Percentiles rank a stretch among this genome's conserved stretches.
Conservation (phyloP, 2,329 filamentous ascomycete species). For the Fusarium mexicanum region DNA sequence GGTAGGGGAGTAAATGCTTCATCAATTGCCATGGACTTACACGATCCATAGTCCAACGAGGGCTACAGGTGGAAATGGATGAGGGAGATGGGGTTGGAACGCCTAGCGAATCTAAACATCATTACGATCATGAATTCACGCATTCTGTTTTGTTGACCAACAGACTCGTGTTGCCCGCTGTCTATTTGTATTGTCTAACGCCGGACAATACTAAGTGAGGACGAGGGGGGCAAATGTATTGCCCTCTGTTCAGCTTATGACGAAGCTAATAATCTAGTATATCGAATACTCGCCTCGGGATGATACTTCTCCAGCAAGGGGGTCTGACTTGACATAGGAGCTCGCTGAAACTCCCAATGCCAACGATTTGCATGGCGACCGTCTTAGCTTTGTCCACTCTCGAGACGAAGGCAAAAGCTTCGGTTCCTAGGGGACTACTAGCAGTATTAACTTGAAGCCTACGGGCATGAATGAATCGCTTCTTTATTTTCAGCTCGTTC, state of each 20-base stretch:
- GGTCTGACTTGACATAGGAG: neutral
- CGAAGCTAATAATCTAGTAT: neutral
- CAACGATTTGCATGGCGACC: neutral
- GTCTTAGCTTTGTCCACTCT: neutral
- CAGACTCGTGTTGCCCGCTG: neutral
- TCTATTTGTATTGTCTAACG: neutral
- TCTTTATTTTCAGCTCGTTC: neutral
- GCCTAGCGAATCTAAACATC: conserved; percentile 39
- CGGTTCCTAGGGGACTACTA: too few relatives aligned
- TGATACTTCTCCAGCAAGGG: neutral
- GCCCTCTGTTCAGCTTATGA: neutral
- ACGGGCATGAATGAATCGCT: neutral
- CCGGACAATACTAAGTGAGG: neutral
- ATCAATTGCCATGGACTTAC: neutral
- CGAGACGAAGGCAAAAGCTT: neutral
- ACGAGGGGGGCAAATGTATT: neutral
- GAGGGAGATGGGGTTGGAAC: conserved; percentile 12
- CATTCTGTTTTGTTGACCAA: conserved; percentile 21
- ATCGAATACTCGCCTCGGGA: neutral
- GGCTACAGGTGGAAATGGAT: conserved; percentile 4
- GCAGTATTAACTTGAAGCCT: neutral
- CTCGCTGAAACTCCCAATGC: neutral
- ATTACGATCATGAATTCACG: conserved; percentile 42
- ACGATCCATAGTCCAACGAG: neutral
- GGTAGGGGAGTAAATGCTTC: neutral